A percentile compares a stretch with the other conserved stretches of the same genome.
phyloP scores from a whole-genome alignment of 352 stramenopile genomes.

The Phytophthora ramorum region DNA sequence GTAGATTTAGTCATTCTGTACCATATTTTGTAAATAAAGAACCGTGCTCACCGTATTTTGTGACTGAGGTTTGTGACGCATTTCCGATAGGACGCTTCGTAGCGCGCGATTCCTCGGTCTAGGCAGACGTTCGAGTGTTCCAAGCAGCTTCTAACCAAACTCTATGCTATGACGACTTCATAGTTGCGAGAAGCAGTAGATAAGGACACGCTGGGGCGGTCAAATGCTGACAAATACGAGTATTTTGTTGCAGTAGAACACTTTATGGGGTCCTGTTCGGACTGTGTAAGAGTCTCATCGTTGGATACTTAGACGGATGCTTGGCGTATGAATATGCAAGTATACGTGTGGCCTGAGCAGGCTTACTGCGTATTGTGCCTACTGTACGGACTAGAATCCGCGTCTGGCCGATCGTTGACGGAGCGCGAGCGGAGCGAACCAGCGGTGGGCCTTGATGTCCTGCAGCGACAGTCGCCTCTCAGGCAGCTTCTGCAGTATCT shows the following conservation, averaged over 20 bases:
- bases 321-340: neutral
- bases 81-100: neutral
- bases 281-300: neutral
- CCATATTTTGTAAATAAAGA: neutral
- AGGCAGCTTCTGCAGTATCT: conserved; percentile 84
- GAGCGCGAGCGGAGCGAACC: conserved; percentile 67
- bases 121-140: neutral
- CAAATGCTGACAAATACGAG: too few species aligned
- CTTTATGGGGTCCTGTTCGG: neutral
- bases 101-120: neutral
- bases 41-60: neutral
- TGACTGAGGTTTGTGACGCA: neutral
- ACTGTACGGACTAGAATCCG: conserved; percentile 31
- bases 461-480: conserved; percentile 63
- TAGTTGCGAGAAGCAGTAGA: too few species aligned
- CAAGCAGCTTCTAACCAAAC: too few species aligned
- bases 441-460: conserved; percentile 80
- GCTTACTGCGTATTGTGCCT: neutral
- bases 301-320: neutral
- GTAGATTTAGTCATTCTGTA: too few species aligned
- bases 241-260: neutral
- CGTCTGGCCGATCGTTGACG: conserved; percentile 55
- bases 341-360: neutral
- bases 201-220: too few species aligned
- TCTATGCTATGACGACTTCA: too few species aligned